These are phyloP conservation scores for Epipyxis sp. DNA, from an alignment of 108 stramenopile species.

Conservation along the genomic window DNA sequence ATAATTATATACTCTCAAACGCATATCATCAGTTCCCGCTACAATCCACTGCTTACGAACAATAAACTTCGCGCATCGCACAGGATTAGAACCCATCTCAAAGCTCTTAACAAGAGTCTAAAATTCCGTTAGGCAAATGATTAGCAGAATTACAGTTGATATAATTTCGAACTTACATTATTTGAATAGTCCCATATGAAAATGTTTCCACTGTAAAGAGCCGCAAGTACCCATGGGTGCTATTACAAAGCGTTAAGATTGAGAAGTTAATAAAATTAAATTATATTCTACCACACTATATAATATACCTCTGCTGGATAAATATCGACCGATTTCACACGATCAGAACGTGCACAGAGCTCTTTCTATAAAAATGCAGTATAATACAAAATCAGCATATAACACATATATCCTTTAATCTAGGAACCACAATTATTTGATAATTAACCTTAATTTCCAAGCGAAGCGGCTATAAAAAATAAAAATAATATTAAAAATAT, in stretches of 20 bases:
- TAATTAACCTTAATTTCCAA: too few relatives aligned
- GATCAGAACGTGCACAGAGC: slow-evolving; percentile 65
- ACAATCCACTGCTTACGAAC: slow-evolving; percentile 94
- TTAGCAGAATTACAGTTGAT: slow-evolving; percentile 46
- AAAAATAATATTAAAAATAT: too few relatives aligned
- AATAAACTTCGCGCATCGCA: slow-evolving; percentile 94
- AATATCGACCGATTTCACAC: slow-evolving; percentile 94
- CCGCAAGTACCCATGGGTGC: slow-evolving; percentile 84
- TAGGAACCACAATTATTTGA: too few relatives aligned
- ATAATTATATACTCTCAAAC: slow-evolving; percentile 90
- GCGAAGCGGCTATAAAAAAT: too few relatives aligned
- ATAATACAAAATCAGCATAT: too few relatives aligned
- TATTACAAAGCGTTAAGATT: slow-evolving; percentile 3
- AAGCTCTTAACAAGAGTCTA: slow-evolving; percentile 73
- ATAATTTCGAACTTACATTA: slow-evolving; percentile 32
- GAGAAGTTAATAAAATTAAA: not conserved
- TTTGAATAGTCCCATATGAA: slow-evolving; percentile 94
- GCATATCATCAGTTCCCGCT: slow-evolving; percentile 74
- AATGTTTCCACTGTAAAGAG: slow-evolving; percentile 93
- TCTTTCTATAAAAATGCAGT: too few relatives aligned
- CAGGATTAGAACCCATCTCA: slow-evolving; percentile 71
- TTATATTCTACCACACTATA: not conserved
- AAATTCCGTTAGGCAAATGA: not conserved
- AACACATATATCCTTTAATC: too few relatives aligned
- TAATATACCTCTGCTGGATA: slow-evolving; percentile 73